These are phyloP conservation scores for Basidiobolus meristosporus DNA, from an alignment of 371 early-diverging fungal species.

Conservation along the genomic window DNA sequence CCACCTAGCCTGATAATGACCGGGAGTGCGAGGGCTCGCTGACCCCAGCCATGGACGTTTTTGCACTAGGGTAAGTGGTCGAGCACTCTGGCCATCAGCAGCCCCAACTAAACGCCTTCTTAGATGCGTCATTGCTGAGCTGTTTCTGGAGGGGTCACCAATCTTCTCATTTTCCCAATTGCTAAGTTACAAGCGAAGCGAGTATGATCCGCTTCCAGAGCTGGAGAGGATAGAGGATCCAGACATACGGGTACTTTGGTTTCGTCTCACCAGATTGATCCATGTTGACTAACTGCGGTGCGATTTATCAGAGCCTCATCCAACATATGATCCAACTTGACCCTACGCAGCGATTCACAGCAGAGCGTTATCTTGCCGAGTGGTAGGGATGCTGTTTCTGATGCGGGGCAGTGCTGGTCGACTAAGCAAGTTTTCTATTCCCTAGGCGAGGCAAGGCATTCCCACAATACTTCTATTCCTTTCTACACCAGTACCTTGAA, in stretches of 20 bases:
- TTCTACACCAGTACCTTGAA: too few relatives aligned
- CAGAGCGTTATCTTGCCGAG: conserved; percentile 41
- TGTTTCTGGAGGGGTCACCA: conserved; percentile 79
- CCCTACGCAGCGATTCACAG: conserved; percentile 44
- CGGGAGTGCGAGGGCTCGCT: background rate
- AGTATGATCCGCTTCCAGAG: conserved; percentile 40
- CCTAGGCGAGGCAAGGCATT: conserved; percentile 53
- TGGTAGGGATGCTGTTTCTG: too few relatives aligned
- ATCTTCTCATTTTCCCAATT: conserved; percentile 79
- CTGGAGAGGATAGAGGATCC: conserved; percentile 63
- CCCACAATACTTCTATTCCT: conserved; percentile 52
- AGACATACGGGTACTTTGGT: conserved; percentile 33
- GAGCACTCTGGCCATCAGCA: background rate
- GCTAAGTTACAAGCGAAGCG: conserved; percentile 63
- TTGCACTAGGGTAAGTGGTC: conserved; percentile 58
- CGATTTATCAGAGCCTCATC: conserved; percentile 39
- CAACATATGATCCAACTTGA: conserved; percentile 73
- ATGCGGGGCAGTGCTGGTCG: too few relatives aligned
- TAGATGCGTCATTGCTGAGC: conserved; percentile 86
- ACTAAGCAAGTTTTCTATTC: conserved; percentile 2
- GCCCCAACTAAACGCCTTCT: background rate
- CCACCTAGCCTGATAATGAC: too few relatives aligned
- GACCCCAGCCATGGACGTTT: conserved; percentile 76
- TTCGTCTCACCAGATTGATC: background rate
- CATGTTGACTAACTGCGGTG: too few relatives aligned